These are phyloP conservation scores for Phytopythium chamaehyphon DNA, from an alignment of 352 stramenopile species.

Conservation along the genomic window DNA sequence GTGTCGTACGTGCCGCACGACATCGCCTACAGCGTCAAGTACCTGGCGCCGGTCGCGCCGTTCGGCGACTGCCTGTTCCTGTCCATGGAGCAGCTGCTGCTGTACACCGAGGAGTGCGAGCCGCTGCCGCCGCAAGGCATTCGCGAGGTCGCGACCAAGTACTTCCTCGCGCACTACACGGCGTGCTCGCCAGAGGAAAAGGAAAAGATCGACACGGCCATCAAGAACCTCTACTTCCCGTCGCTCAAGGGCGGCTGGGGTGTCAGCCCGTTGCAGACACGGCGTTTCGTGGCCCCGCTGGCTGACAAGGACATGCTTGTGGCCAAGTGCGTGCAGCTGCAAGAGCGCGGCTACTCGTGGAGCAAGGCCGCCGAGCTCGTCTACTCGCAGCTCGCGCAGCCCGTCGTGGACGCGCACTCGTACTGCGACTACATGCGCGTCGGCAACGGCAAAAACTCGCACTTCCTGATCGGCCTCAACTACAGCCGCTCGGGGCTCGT, in stretches of 20 bases:
- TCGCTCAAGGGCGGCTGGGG: slow-evolving; percentile 79
- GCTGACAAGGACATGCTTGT: slow-evolving; percentile 71
- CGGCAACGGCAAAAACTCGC: slow-evolving; percentile 62
- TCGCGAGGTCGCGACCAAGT: slow-evolving; percentile 68
- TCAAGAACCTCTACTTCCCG: slow-evolving; percentile 85
- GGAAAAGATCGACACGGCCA: slow-evolving; percentile 77
- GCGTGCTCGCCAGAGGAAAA: slow-evolving; percentile 52
- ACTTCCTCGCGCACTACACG: slow-evolving; percentile 72
- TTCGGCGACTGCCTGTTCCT: slow-evolving; percentile 87
- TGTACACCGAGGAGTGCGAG: slow-evolving; percentile 85
- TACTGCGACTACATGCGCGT: slow-evolving; percentile 88
- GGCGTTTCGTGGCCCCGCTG: slow-evolving; percentile 64
- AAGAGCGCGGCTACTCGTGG: slow-evolving; percentile 78
- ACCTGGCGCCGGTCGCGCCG: slow-evolving; percentile 71
- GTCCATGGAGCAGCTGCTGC: slow-evolving; percentile 82
- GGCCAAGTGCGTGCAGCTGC: slow-evolving; percentile 71
- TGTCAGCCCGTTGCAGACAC: slow-evolving; percentile 78
- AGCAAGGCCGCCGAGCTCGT: slow-evolving; percentile 70
- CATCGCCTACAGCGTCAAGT: slow-evolving; percentile 87
- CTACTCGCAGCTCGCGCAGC: slow-evolving; percentile 69
- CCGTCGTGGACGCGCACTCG: slow-evolving; percentile 64
- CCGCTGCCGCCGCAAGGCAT: slow-evolving; percentile 63
- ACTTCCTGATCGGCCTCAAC: slow-evolving; percentile 79
- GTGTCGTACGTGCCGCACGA: slow-evolving; percentile 84
- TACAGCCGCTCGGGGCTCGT: slow-evolving; percentile 76